These are phyloP conservation scores for Biscogniauxia sp. DNA, from an alignment of 2,329 filamentous ascomycete genomes.

Conservation along the genomic window DNA sequence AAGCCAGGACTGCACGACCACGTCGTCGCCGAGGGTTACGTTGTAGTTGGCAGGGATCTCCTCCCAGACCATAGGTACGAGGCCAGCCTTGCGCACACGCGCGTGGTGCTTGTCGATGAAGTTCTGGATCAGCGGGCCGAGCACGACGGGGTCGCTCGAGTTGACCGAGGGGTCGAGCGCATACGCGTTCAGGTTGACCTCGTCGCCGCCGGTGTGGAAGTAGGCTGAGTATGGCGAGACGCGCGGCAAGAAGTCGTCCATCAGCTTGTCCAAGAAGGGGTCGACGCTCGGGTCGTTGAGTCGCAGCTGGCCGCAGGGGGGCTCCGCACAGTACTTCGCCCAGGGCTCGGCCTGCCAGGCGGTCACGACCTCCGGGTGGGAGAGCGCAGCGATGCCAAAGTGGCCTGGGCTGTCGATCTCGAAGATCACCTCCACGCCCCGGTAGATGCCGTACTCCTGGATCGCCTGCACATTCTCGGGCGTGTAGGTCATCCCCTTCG, in stretches of 20 bases:
- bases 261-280: constrained; percentile 68
- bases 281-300: constrained; percentile 71
- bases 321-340: constrained; percentile 58
- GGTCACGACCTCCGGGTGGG: constrained; percentile 69
- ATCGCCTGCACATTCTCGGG: constrained; percentile 62
- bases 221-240: constrained; percentile 66
- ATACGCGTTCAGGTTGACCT: constrained; percentile 77
- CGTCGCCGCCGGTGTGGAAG: constrained; percentile 87
- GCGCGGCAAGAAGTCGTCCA: constrained; percentile 74
- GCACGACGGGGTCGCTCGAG: constrained; percentile 61
- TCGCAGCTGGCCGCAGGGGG: constrained; percentile 68
- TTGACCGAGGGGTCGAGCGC: constrained; percentile 69
- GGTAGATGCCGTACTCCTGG: constrained; percentile 66
- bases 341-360: constrained; percentile 60
- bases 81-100: constrained; percentile 59
- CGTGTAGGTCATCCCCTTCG: constrained; percentile 64
- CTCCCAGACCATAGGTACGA: constrained; percentile 82
- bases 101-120: constrained; percentile 71
- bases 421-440: constrained; percentile 69
- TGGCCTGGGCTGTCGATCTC: constrained; percentile 84
- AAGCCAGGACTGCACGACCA: constrained; percentile 78
- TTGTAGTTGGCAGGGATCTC: constrained; percentile 82
- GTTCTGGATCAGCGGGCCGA: constrained; percentile 73
- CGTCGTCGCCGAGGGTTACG: constrained; percentile 66
- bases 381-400: constrained; percentile 64